phyloP scores from a whole-genome alignment of 164 flowering plant species.

The Magnolia changhungtana region DNA sequence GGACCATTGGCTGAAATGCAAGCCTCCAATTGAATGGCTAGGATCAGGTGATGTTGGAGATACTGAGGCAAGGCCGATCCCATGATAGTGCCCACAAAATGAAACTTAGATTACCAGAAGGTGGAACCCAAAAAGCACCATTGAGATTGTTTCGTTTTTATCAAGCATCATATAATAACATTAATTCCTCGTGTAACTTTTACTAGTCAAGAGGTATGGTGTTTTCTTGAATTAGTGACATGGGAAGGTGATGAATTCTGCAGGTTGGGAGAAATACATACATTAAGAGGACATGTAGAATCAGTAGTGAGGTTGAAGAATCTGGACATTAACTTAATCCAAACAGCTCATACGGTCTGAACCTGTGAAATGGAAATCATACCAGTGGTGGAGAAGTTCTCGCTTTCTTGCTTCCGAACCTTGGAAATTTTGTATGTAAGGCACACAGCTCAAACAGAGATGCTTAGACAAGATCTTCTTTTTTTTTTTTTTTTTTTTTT shows the following conservation, averaged over 20 bases:
- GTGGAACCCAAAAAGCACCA: background rate
- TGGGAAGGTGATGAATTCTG: conserved; percentile 13
- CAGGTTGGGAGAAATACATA: conserved; percentile 78
- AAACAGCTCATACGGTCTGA: conserved; percentile 70
- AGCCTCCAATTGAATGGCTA: too few species aligned
- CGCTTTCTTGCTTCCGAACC: background rate
- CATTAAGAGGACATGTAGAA: conserved; percentile 70
- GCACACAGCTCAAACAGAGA: background rate
- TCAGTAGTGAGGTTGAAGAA: conserved; percentile 73
- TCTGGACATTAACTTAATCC: conserved; percentile 47
- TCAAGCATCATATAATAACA: background rate
- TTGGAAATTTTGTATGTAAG: conserved; percentile 4
- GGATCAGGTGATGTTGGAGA: too few species aligned
- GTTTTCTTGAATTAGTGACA: background rate
- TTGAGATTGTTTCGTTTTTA: too few species aligned
- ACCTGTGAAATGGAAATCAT: conserved; percentile 2
- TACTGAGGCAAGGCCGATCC: too few species aligned
- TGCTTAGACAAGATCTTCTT: background rate
- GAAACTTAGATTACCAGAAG: background rate
- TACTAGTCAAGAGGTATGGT: background rate
- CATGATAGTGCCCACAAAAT: too few species aligned
- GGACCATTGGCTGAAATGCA: too few species aligned
- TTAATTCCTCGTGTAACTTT: background rate
- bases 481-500: too few species aligned
- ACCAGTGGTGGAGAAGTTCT: background rate